Evolutionary conservation across 768 basidiomycete genomes (phyloP), one percentile per base, ranked within the genome.

Genomic region (Leccinum subgranulosum): DNA sequence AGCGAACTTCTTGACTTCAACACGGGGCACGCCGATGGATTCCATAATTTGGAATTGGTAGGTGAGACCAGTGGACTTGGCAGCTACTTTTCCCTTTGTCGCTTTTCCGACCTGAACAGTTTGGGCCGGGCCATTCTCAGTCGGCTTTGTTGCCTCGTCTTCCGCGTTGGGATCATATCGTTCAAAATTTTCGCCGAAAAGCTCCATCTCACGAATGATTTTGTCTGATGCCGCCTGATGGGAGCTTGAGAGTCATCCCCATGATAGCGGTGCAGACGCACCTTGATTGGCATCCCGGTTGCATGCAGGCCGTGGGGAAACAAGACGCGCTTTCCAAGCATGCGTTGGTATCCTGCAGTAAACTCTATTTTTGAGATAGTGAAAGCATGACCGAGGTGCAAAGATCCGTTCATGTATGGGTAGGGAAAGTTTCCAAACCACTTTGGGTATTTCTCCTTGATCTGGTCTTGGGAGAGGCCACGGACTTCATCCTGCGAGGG

Each of bases 1-100:
- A 3, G 95, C 93, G 65, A 99, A 99, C 68, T 90, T 88, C 75
- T 97, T 97, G 76, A 98, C 92, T 65, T 98, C 94, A 11, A 78
- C 72, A 41, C 89, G 83, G 12, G 94, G 92, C 6, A 98, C 87
- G 50, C 90, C 87, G 63, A 97, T 92, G 43, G 92, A 90, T 68
- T 95, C 88, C 87, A 98, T 89, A 72, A 98, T 98, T 79, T 98
- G 97, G 82, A 98, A 99, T 70, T 99, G 97, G 75, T 98, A 98
- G 29, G 87, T 88, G 60, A 92, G 79, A 2, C 96, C 97, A 2
- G 96, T 96, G 0, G 90, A 86, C 75, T 99, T 98, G 17, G 93
- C 92, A 17, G 84, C 82, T 17, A 98, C 75, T 73, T 99, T 99
- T 51, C 95, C 94, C 77, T 99, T 99, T 73, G 94, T 97, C 3